Conservation (phyloP, 2,329 filamentous ascomycete species). For the Sporothrix inflata region DNA sequence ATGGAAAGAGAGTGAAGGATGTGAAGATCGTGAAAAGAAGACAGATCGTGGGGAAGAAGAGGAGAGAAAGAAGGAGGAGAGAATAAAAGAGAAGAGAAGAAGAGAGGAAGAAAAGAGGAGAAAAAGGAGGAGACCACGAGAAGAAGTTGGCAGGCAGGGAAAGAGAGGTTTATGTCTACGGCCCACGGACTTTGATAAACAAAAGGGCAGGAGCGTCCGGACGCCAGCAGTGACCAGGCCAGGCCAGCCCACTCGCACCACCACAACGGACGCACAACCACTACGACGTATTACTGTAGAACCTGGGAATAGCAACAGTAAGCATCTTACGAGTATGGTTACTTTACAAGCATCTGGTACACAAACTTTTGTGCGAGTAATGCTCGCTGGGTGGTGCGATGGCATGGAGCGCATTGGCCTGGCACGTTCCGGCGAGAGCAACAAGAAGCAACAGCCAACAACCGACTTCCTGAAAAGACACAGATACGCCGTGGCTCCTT, state of each 20-base stretch:
- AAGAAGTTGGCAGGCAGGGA: neutral
- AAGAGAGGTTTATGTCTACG: constrained; percentile 1
- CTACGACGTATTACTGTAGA: neutral
- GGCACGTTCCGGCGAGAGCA: neutral
- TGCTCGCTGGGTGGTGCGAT: neutral
- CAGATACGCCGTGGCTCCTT: neutral
- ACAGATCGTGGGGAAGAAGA: constrained; percentile 4
- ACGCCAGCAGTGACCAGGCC: neutral
- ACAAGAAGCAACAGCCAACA: neutral
- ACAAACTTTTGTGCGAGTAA: neutral
- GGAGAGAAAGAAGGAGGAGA: neutral
- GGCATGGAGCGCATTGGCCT: neutral
- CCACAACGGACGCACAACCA: neutral
- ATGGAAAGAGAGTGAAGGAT: neutral
- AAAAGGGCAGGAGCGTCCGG: constrained; percentile 15
- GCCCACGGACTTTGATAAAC: constrained; percentile 18
- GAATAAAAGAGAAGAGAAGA: constrained; percentile 11
- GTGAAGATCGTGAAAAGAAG: constrained; percentile 12
- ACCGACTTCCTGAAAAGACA: neutral
- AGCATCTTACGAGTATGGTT: neutral
- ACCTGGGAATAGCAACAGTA: neutral
- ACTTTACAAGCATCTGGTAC: neutral
- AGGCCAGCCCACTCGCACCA: neutral
- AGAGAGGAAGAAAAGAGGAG: constrained; percentile 2
- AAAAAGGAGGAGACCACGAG: neutral